Evolutionary conservation across 148 eudicot species (phyloP).

Genomic region (Vaccinium macrocarpon): DNA sequence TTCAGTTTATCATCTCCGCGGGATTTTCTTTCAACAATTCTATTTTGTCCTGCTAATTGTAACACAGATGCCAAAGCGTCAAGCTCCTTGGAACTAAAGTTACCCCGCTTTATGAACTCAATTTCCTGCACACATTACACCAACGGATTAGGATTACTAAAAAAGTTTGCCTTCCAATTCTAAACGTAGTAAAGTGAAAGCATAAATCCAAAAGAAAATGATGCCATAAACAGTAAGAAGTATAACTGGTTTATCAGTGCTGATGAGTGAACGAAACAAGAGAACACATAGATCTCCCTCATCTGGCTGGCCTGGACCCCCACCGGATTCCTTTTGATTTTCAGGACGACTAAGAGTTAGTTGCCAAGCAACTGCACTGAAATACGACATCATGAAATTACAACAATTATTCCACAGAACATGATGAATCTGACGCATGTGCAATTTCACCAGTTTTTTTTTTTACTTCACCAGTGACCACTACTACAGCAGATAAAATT

Average conservation of each 20-base stretch:
- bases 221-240: neutral
- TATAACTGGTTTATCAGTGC: constrained; percentile 75
- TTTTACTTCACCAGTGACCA: neutral
- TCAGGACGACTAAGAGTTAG: constrained; percentile 59
- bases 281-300: constrained; percentile 79
- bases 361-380: constrained; percentile 97
- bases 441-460: too few species aligned
- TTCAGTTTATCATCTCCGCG: constrained; percentile 37
- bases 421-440: neutral
- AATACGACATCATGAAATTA: constrained; percentile 18
- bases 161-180: neutral
- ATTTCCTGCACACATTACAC: constrained; percentile 54
- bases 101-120: constrained; percentile 83
- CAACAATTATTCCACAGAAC: neutral
- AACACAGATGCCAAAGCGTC: constrained; percentile 77
- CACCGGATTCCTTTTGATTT: constrained; percentile 32
- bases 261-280: constrained; percentile 83
- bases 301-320: constrained; percentile 25
- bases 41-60: constrained; percentile 69
- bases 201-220: constrained; percentile 3
- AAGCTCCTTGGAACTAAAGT: constrained; percentile 71
- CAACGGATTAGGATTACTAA: neutral
- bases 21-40: constrained; percentile 35
- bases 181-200: constrained; percentile 9
- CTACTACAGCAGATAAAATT: neutral